phyloP scores from a whole-genome alignment of 2,329 filamentous ascomycete genomes.

The Pseudogymnoascus sp. region DNA sequence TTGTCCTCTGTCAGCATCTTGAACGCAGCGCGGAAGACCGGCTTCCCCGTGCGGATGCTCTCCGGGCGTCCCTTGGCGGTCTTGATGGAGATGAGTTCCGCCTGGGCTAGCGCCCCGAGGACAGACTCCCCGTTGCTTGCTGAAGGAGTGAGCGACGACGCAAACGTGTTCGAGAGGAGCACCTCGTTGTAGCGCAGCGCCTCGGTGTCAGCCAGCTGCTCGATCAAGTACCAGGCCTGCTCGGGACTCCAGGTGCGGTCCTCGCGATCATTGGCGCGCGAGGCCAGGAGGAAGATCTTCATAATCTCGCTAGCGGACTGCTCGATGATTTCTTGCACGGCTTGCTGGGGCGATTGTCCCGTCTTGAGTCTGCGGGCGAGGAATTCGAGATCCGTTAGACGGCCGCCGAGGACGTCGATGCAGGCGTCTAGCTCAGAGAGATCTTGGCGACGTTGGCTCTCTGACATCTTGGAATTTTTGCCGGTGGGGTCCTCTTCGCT shows the following conservation, averaged over 20 bases:
- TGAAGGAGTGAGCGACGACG: constrained; percentile 40
- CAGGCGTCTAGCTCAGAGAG: constrained; percentile 69
- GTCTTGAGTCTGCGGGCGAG: constrained; percentile 82
- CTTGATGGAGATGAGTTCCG: constrained; percentile 75
- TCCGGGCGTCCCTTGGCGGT: constrained; percentile 69
- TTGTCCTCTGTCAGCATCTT: constrained; percentile 59
- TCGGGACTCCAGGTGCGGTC: constrained; percentile 66
- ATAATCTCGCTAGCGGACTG: constrained; percentile 84
- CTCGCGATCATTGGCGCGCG: constrained; percentile 33
- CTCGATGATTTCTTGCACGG: constrained; percentile 80
- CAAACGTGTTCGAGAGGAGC: constrained; percentile 68
- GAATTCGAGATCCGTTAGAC: constrained; percentile 92
- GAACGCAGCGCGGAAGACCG: constrained; percentile 82
- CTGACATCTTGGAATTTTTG: constrained; percentile 23
- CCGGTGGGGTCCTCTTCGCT: constrained; percentile 28
- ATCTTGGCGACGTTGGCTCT: constrained; percentile 33
- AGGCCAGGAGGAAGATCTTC: constrained; percentile 78
- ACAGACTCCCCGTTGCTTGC: constrained; percentile 61
- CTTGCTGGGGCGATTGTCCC: constrained; percentile 72
- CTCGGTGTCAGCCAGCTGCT: constrained; percentile 60
- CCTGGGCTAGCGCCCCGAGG: constrained; percentile 71
- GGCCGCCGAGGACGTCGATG: constrained; percentile 76
- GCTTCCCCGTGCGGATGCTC: constrained; percentile 70
- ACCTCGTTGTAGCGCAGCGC: constrained; percentile 78
- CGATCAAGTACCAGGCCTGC: constrained; percentile 87